Conservation (phyloP, 352 stramenopile genomes). For the Phytopythium mirpurense region DNA sequence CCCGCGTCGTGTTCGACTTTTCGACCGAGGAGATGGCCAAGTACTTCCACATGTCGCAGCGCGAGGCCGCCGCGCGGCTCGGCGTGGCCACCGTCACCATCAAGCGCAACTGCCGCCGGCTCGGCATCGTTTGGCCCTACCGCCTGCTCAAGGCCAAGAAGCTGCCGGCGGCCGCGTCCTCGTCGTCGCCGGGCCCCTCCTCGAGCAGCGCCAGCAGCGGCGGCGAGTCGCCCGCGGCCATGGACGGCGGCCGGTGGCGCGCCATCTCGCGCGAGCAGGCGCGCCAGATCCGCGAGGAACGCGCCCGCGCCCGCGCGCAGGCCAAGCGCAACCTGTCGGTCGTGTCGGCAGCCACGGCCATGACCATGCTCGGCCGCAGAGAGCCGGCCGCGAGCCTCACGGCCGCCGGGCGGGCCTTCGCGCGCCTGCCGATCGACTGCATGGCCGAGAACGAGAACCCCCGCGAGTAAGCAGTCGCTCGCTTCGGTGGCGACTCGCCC, state of each 20-base stretch:
- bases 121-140: slow-evolving; percentile 56
- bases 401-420: slow-evolving; percentile 28
- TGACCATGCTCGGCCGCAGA: slow-evolving; percentile 15
- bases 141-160: slow-evolving; percentile 49
- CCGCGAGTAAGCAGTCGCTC: no score
- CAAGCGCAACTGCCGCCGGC: slow-evolving; percentile 53
- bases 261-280: slow-evolving; percentile 33
- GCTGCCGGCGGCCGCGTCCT: slow-evolving; percentile 16
- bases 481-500: no score
- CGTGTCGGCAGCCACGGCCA: slow-evolving; percentile 21
- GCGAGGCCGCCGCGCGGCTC: slow-evolving; percentile 42
- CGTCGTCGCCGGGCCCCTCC: no score
- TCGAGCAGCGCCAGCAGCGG: background rate
- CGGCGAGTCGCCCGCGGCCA: background rate
- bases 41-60: slow-evolving; percentile 57
- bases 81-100: slow-evolving; percentile 56
- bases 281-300: slow-evolving; percentile 26
- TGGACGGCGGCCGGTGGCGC: slow-evolving; percentile 13
- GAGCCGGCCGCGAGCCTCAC: slow-evolving; percentile 17
- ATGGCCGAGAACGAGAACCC: slow-evolving; percentile 11
- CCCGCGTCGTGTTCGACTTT: slow-evolving; percentile 50
- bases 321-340: slow-evolving; percentile 21
- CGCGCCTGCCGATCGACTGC: slow-evolving; percentile 17
- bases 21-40: slow-evolving; percentile 44
- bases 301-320: slow-evolving; percentile 24